A percentile compares a stretch with the other conserved stretches of the same genome.
Conservation (phyloP, 2,329 filamentous ascomycete species). For the Lachnellula hyalina region DNA sequence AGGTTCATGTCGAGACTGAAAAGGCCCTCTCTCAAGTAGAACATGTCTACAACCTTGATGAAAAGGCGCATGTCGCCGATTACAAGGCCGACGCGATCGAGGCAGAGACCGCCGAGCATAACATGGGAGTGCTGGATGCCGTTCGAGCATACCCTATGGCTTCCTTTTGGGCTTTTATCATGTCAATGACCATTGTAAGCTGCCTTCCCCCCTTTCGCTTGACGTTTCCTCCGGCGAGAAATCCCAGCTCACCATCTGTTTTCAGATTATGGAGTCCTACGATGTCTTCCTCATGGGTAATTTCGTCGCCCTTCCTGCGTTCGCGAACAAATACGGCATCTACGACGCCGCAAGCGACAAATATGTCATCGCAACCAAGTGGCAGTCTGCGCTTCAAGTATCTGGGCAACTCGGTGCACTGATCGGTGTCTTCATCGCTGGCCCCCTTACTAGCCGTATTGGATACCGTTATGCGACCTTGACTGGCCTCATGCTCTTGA, state of each 20-base stretch:
- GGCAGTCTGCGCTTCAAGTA: slow-evolving; percentile 54
- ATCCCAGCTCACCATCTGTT: slow-evolving; percentile 1
- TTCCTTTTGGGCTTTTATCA: slow-evolving; percentile 49
- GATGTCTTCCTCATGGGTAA: slow-evolving; percentile 56
- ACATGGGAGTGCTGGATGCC: slow-evolving; percentile 44
- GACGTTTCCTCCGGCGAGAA: not conserved
- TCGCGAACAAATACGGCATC: slow-evolving; percentile 44
- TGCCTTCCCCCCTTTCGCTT: slow-evolving; percentile 1
- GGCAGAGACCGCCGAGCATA: slow-evolving; percentile 49
- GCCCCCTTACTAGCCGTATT: slow-evolving; percentile 52
- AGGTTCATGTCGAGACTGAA: slow-evolving; percentile 22
- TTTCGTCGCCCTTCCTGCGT: slow-evolving; percentile 48
- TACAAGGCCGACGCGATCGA: slow-evolving; percentile 33
- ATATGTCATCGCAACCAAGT: slow-evolving; percentile 44
- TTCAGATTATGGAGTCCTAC: slow-evolving; percentile 59
- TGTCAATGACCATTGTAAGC: slow-evolving; percentile 49
- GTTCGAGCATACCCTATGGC: slow-evolving; percentile 48
- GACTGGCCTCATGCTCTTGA: slow-evolving; percentile 49
- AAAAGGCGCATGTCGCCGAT: slow-evolving; percentile 20
- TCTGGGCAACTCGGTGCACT: slow-evolving; percentile 53
- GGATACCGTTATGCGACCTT: slow-evolving; percentile 57
- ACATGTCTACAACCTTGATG: slow-evolving; percentile 31
- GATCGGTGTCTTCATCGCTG: slow-evolving; percentile 53
- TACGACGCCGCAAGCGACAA: slow-evolving; percentile 19
- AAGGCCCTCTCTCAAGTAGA: slow-evolving; percentile 18